Conservation (phyloP, 768 basidiomycete species). For the Vararia minispora region DNA sequence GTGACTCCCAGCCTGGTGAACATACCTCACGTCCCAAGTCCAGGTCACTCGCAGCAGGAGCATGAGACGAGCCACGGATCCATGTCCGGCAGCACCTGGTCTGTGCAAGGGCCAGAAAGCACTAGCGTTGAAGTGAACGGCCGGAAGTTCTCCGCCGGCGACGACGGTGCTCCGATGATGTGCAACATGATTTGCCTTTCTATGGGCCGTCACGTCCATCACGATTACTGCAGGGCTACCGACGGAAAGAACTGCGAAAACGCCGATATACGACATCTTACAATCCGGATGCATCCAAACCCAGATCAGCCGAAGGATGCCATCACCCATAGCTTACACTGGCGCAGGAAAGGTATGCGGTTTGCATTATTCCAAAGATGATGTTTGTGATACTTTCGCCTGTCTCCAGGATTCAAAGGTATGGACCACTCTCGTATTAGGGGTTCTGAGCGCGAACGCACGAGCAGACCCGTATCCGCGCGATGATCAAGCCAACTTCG, state of each 20-base stretch:
- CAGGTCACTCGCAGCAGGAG: conserved; percentile 48
- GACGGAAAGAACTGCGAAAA: conserved; percentile 27
- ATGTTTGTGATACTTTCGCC: not conserved
- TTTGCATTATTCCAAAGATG: not conserved
- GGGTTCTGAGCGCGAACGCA: not conserved
- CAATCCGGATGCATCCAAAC: conserved; percentile 30
- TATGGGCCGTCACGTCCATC: conserved; percentile 46
- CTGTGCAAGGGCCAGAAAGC: conserved; percentile 40
- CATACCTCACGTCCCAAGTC: not conserved
- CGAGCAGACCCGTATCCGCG: conserved; percentile 43
- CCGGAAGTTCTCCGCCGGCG: conserved; percentile 38
- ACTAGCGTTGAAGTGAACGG: conserved; percentile 42
- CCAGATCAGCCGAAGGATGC: conserved; percentile 39
- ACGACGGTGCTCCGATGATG: conserved; percentile 54
- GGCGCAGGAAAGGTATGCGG: conserved; percentile 44
- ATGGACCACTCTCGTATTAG: not conserved
- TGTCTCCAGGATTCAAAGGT: conserved; percentile 43
- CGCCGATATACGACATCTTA: conserved; percentile 36
- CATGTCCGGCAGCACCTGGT: conserved; percentile 49
- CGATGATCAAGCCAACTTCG: conserved; percentile 44
- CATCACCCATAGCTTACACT: conserved; percentile 42
- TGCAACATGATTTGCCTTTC: conserved; percentile 45
- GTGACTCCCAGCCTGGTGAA: not conserved
- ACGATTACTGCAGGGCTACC: conserved; percentile 42
- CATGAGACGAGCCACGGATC: conserved; percentile 57